These are phyloP conservation scores for Besnoitia besnoiti DNA, from an alignment of 169 alveolate species.

Conservation along the genomic window DNA sequence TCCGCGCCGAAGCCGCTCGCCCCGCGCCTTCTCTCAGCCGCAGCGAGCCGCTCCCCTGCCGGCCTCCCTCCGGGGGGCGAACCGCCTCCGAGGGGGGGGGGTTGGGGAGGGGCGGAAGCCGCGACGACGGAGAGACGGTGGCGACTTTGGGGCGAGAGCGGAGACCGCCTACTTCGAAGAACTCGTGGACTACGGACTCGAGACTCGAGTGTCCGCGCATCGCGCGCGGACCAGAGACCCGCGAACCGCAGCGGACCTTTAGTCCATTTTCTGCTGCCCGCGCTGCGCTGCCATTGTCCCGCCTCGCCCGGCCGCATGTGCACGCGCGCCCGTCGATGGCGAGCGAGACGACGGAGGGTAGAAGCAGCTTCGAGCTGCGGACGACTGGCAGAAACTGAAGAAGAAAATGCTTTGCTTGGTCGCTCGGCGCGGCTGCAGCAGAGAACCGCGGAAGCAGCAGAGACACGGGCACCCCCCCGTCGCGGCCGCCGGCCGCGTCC, in stretches of 20 bases:
- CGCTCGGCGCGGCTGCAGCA: not conserved
- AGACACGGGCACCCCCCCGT: not conserved
- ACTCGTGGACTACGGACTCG: not conserved
- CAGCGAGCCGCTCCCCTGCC: not conserved
- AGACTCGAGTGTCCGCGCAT: too few relatives aligned
- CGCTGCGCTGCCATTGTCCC: too few relatives aligned
- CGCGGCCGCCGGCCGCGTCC: not conserved
- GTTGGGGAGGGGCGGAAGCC: not conserved
- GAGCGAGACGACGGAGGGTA: not conserved
- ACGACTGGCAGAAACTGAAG: conserved; percentile 3
- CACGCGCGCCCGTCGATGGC: too few relatives aligned
- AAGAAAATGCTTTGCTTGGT: not conserved
- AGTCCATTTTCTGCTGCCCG: too few relatives aligned
- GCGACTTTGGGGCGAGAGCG: too few relatives aligned
- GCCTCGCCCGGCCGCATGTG: too few relatives aligned
- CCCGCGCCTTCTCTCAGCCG: not conserved
- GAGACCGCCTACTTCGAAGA: not conserved
- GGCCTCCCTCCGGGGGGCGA: not conserved
- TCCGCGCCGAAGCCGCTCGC: not conserved
- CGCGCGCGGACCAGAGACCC: too few relatives aligned
- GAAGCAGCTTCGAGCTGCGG: not conserved
- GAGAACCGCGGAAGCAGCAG: not conserved
- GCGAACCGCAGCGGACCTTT: too few relatives aligned
- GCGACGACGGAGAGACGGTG: not conserved
- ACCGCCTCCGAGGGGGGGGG: not conserved